These are phyloP conservation scores for Biscogniauxia mediterranea DNA, from an alignment of 2,329 filamentous ascomycete genomes.

Conservation along the genomic window DNA sequence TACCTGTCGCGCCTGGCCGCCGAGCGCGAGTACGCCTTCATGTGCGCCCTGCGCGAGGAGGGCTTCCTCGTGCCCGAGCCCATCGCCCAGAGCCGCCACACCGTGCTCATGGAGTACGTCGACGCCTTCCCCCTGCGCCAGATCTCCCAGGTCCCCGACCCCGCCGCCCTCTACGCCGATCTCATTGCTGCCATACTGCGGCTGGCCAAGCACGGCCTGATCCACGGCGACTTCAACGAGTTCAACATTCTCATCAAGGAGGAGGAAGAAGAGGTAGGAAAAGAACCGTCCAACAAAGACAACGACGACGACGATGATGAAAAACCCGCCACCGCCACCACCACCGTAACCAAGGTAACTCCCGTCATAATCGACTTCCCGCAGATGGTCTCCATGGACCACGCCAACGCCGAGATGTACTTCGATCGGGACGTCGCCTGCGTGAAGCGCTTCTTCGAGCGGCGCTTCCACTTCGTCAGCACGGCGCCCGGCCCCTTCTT, in stretches of 20 bases:
- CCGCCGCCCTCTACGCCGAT: slow-evolving; percentile 84
- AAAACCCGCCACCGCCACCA: slow-evolving; percentile 21
- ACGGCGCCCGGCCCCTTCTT: slow-evolving; percentile 83
- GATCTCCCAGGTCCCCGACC: slow-evolving; percentile 79
- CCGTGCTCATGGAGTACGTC: slow-evolving; percentile 91
- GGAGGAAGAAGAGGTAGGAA: slow-evolving; percentile 37
- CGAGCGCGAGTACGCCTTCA: slow-evolving; percentile 92
- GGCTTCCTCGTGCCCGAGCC: slow-evolving; percentile 90
- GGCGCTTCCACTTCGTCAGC: slow-evolving; percentile 83
- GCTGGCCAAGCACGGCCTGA: slow-evolving; percentile 81
- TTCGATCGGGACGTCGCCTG: slow-evolving; percentile 96
- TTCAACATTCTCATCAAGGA: slow-evolving; percentile 98
- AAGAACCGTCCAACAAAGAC: slow-evolving; percentile 30
- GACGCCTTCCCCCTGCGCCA: slow-evolving; percentile 91
- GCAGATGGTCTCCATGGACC: slow-evolving; percentile 95
- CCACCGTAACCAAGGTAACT: slow-evolving; percentile 49
- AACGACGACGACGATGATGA: not conserved
- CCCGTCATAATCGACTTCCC: slow-evolving; percentile 96
- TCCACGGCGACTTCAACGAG: slow-evolving; percentile 98
- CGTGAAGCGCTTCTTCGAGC: slow-evolving; percentile 89
- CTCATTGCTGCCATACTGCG: slow-evolving; percentile 82
- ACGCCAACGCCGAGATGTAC: slow-evolving; percentile 92
- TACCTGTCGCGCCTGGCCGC: slow-evolving; percentile 92
- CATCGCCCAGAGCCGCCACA: slow-evolving; percentile 86
- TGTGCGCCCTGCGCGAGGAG: slow-evolving; percentile 79